Conservation (phyloP, 2,329 filamentous ascomycete genomes). For the Clarireedia paspali region DNA sequence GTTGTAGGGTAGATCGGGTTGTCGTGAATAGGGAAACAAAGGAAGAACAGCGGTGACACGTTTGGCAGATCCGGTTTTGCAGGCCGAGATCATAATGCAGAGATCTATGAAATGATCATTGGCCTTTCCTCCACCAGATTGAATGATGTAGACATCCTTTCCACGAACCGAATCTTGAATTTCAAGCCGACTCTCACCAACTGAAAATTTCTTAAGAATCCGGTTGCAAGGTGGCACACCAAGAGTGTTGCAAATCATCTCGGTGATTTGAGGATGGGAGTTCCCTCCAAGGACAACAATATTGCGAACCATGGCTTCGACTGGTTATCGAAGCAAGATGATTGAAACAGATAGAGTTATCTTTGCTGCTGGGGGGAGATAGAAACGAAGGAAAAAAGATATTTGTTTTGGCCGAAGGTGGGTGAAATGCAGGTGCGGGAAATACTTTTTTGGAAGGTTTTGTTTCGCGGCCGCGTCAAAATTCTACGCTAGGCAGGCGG, state of each 20-base stretch:
- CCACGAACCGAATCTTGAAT: slow-evolving; percentile 94
- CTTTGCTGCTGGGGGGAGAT: background rate
- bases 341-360: background rate
- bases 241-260: slow-evolving; percentile 81
- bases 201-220: slow-evolving; percentile 84
- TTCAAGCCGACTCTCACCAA: slow-evolving; percentile 90
- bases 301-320: slow-evolving; percentile 74
- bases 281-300: slow-evolving; percentile 90
- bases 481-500: background rate
- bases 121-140: slow-evolving; percentile 84
- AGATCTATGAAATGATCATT: slow-evolving; percentile 97
- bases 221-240: slow-evolving; percentile 80
- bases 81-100: slow-evolving; percentile 96
- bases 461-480: background rate
- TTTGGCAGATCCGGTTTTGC: slow-evolving; percentile 87
- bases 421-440: slow-evolving; percentile 16
- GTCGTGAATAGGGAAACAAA: slow-evolving; percentile 92
- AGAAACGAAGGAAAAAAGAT: background rate
- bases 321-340: background rate
- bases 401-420: slow-evolving; percentile 3
- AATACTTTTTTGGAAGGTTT: slow-evolving; percentile 11
- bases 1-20: slow-evolving; percentile 95
- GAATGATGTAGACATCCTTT: slow-evolving; percentile 98
- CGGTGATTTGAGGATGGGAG: slow-evolving; percentile 81
- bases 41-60: slow-evolving; percentile 90